Conservation (phyloP, 352 stramenopile species). For the Phytopythium chamaehyphon region DNA sequence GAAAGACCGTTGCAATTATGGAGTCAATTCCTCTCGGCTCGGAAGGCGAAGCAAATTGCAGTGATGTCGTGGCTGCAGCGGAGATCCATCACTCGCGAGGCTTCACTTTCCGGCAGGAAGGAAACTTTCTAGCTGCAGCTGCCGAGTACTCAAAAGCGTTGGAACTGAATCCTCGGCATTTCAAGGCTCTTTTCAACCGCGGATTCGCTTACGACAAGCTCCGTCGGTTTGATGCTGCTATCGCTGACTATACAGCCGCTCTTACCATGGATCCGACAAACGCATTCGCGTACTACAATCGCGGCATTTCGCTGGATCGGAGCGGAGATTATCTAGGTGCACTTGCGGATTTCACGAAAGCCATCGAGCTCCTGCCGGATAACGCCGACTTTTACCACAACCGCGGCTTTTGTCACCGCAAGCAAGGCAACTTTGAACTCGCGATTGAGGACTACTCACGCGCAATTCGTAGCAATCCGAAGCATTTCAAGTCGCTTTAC, state of each 20-base stretch:
- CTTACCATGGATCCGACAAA: conserved; percentile 69
- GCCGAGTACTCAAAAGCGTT: conserved; percentile 79
- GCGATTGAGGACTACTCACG: conserved; percentile 78
- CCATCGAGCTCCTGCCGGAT: conserved; percentile 67
- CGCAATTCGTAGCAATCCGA: conserved; percentile 60
- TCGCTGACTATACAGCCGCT: conserved; percentile 71
- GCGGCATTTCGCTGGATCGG: conserved; percentile 80
- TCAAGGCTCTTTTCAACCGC: conserved; percentile 89
- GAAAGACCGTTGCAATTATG: conserved; percentile 15
- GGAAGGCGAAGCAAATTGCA: too few species aligned
- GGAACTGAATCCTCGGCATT: conserved; percentile 66
- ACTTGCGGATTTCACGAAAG: conserved; percentile 74
- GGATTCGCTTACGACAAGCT: conserved; percentile 86
- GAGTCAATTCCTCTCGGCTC: neutral
- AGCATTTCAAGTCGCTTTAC: conserved; percentile 88
- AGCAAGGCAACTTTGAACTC: conserved; percentile 71
- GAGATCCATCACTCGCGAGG: conserved; percentile 59
- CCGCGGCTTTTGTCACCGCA: conserved; percentile 78
- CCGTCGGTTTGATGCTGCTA: conserved; percentile 62
- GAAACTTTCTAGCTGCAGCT: conserved; percentile 75
- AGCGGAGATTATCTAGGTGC: conserved; percentile 81
- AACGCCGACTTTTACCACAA: conserved; percentile 87
- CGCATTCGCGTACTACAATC: conserved; percentile 80
- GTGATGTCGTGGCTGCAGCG: conserved; percentile 18
- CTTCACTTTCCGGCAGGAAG: conserved; percentile 73